Percentiles rank a stretch among this genome's conserved stretches.
Conservation (phyloP, 108 stramenopile species). For the Asterionellopsis glacialis region DNA sequence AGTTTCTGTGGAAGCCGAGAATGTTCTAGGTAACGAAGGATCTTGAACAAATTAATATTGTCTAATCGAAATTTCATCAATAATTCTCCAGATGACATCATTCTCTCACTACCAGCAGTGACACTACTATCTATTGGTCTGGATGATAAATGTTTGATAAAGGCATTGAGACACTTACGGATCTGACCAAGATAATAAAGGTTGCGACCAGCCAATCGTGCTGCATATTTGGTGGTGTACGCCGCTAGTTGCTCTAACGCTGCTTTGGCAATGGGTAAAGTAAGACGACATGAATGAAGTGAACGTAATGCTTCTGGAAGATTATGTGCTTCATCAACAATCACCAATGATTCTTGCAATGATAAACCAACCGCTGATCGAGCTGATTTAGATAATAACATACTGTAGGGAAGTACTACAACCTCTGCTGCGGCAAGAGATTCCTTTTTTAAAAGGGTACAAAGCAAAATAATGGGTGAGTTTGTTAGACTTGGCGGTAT, state of each 20-base stretch:
- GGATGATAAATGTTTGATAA: constrained; percentile 44
- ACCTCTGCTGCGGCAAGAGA: constrained; percentile 84
- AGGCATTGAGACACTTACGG: constrained; percentile 54
- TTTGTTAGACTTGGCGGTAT: background rate
- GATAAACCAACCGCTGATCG: constrained; percentile 75
- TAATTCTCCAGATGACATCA: constrained; percentile 76
- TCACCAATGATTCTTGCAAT: constrained; percentile 71
- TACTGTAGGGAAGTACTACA: constrained; percentile 89
- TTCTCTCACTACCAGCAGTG: background rate
- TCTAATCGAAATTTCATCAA: constrained; percentile 77
- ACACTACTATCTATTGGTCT: constrained; percentile 15
- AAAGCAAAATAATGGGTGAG: background rate
- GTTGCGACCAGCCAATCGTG: constrained; percentile 61
- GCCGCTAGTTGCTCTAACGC: constrained; percentile 50
- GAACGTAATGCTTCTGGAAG: constrained; percentile 76
- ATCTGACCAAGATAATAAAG: constrained; percentile 82
- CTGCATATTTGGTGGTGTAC: constrained; percentile 51
- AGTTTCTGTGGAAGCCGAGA: constrained; percentile 87
- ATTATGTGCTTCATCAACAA: constrained; percentile 99
- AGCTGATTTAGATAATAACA: constrained; percentile 60
- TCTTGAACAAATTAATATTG: constrained; percentile 90
- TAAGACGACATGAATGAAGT: constrained; percentile 45
- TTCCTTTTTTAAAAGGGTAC: constrained; percentile 10
- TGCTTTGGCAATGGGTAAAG: constrained; percentile 35
- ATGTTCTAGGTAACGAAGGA: constrained; percentile 79